Evolutionary conservation across 495 filamentous ascomycete genomes (phyloP), one percentile per base, ranked within the genome.

Genomic region (Neurospora cerealis): DNA sequence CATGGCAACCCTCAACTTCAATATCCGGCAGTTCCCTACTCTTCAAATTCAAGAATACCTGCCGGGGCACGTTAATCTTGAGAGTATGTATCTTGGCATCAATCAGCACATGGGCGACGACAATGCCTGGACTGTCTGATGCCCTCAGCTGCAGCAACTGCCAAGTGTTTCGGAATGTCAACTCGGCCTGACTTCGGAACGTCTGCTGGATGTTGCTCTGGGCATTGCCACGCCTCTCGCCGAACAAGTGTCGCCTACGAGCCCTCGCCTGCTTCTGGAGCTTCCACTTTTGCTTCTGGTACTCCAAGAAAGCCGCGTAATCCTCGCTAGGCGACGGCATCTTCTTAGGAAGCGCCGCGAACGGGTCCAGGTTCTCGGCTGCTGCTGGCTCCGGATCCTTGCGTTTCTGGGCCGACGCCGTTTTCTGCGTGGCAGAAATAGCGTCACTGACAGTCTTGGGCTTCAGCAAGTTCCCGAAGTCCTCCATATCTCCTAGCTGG

Each of bases 251-350:
- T 54, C 95, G 89, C 66, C 96, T 88, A 13, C 96, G 91, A 77
- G 91, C 87, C 48, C 95, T 89, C 48, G 96, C 95, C 81, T 97
- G 93, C 78, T 93, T 96, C 80, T 99, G 96, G 37, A 99, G 92
- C 83, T 94, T 97, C 96, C 96, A 99, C 80, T 99, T 99, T 83
- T 94, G 89, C 82, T 99, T 99, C 79, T 99, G 96, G 78, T 99
- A 99, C 79, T 91, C 87, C 69, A 99, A 83, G 85, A 97, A 99
- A 0, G 89, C 93, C 32, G 87, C 83, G 74, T 99, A 99, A 81
- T 99, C 93, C 54, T 96, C 91, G 0, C 89, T 90, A 34, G 95
- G 93, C 10, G 86, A 88, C 24, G 96, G 96, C 93, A 98, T 98
- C 70, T 86, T 87, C 41, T 91, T 87, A 0, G 96, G 96, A 5